Evolutionary conservation across 345 rosid genomes (phyloP).

Genomic region (Populus alba): DNA sequence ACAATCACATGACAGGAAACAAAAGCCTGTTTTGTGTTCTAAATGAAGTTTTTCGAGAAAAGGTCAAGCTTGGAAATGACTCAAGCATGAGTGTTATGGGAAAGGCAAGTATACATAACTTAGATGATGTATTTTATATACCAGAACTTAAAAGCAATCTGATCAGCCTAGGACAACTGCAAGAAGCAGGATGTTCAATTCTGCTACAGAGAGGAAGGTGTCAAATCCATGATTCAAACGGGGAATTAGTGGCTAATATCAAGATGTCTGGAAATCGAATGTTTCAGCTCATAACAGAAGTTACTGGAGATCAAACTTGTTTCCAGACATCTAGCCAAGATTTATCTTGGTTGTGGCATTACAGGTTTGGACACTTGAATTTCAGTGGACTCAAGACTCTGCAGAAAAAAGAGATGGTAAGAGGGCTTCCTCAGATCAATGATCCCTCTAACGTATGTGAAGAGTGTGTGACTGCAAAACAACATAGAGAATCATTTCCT

Average conservation of each 20-base stretch:
- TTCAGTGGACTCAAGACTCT: not conserved
- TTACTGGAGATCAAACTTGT: not conserved
- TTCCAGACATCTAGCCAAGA: not conserved
- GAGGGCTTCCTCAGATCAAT: not conserved
- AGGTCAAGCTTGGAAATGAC: constrained; percentile 9
- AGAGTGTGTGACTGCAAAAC: not conserved
- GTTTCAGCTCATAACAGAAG: not conserved
- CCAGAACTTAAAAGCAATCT: not conserved
- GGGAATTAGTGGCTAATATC: no score
- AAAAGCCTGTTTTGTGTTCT: not conserved
- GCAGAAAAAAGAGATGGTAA: not conserved
- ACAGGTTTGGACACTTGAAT: not conserved
- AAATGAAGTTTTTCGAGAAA: not conserved
- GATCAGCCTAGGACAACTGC: not conserved
- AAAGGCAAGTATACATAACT: not conserved
- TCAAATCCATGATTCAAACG: not conserved
- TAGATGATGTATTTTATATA: not conserved
- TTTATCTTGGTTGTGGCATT: not conserved
- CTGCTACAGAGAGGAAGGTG: not conserved
- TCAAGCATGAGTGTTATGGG: not conserved
- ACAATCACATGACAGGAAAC: constrained; percentile 14
- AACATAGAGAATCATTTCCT: not conserved
- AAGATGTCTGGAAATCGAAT: no score
- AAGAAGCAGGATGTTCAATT: not conserved
- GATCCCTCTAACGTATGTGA: not conserved